Conservation (phyloP, 495 filamentous ascomycete genomes). For the Hypoxylon cercidicola region DNA sequence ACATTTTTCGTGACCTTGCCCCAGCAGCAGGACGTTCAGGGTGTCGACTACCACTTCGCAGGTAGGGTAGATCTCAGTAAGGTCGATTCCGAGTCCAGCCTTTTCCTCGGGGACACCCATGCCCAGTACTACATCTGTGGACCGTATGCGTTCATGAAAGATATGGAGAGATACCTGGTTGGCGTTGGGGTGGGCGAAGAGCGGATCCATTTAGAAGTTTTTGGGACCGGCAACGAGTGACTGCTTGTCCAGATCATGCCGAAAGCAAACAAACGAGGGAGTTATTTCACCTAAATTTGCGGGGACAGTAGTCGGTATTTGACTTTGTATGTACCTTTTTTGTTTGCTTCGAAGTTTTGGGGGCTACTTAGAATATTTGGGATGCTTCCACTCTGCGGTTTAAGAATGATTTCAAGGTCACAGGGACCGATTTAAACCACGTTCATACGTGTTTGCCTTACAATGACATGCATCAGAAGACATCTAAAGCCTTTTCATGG, state of each 20-base stretch:
- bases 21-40: conserved; percentile 59
- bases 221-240: conserved; percentile 66
- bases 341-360: no score
- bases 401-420: no score
- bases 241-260: background rate
- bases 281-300: background rate
- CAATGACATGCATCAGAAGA: no score
- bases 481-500: no score
- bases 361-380: no score
- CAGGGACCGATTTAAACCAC: no score
- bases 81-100: conserved; percentile 58
- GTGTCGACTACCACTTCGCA: conserved; percentile 64
- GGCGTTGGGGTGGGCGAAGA: conserved; percentile 62
- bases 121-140: conserved; percentile 78
- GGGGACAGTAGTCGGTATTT: background rate
- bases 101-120: conserved; percentile 63
- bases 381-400: no score
- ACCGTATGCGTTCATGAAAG: conserved; percentile 72
- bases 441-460: no score
- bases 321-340: no score
- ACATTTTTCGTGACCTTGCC: conserved; percentile 55
- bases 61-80: conserved; percentile 66
- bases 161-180: conserved; percentile 59
- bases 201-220: conserved; percentile 73
- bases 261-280: conserved; percentile 1